phyloP scores from a whole-genome alignment of 75 land plant genomes.

The Ceratopteris richardii region DNA sequence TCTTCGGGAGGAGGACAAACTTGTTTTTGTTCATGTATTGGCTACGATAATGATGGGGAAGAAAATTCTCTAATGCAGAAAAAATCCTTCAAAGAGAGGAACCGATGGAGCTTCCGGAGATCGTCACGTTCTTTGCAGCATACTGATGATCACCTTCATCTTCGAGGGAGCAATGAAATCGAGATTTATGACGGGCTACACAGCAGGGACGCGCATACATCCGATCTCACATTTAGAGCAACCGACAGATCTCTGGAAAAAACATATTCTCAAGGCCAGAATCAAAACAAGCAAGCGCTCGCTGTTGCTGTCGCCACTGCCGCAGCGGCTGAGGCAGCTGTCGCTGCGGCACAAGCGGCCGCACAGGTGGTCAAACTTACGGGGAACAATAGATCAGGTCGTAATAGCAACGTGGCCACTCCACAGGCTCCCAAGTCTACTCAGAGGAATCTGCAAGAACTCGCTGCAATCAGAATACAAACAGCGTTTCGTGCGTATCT shows the following conservation, averaged over 20 bases:
- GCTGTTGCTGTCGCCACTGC: constrained; percentile 68
- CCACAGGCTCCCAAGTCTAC: background rate
- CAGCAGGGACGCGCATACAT: background rate
- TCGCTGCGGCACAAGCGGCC: constrained; percentile 65
- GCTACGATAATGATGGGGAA: no score
- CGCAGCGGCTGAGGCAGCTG: constrained; percentile 69
- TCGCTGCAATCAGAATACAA: constrained; percentile 75
- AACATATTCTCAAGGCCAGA: no score
- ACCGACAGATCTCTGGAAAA: no score
- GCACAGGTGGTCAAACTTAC: constrained; percentile 50
- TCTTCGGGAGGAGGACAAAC: background rate
- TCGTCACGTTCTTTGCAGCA: constrained; percentile 12
- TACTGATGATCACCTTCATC: background rate
- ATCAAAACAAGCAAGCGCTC: constrained; percentile 52
- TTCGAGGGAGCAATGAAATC: background rate
- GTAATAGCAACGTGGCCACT: no score
- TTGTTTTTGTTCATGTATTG: background rate
- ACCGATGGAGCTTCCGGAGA: constrained; percentile 75
- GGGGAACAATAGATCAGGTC: constrained; percentile 3
- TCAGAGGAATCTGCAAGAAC: constrained; percentile 27
- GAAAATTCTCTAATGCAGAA: background rate
- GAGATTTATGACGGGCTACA: background rate
- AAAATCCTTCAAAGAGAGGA: constrained; percentile 56
- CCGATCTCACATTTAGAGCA: no score
- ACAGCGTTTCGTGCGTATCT: constrained; percentile 59